Base-by-base conservation (phyloP, 306 rosid genomes). In the Echinosophora koreensis region DNA sequence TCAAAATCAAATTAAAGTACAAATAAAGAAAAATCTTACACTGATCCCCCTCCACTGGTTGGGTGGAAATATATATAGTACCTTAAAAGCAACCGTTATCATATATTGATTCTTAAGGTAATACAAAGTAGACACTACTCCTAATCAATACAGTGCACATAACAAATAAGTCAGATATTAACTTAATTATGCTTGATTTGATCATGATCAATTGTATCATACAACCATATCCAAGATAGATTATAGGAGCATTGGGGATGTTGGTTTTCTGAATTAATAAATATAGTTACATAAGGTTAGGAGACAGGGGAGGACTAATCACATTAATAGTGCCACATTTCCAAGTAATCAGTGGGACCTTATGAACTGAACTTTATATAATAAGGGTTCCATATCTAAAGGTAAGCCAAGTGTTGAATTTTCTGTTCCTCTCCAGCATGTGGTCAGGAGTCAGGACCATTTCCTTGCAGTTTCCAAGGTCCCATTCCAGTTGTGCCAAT, bases 231-330 rank as follows among this genome's bases (percentile, higher is more conserved):
- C 91, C 87, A 87, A 83, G 87, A 86, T 89, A 89, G 94, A 89
- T 91, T 82, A 61, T 85, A 80, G 80, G 84, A 86, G 82, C 92
- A 87, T 89, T 80, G 59, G 85, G 94, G 91, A 91, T 91, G 91
- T 89, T 87, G 91, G 94, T 89, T 89, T 87, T 82, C 44, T 76
- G 73, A 79, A 64, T 65, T 46, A 14, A 77, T 55, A 2, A 52
- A 28, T n/a, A 76, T 37, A 16, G 1, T 44, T 34, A 55, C 17
- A 55, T 44, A 70, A 15, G 60, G 52, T 14, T 44, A 51, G 82
- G 77, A 83, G 87, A 85, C 86, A 82, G 52, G 57, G 62, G 56
- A 61, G 84, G 87, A 77, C 90, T 85, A 72, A 32, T 15, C 16
- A 78, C 88, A 82, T 88, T 83, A 34, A 82, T 83, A 65, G 54